Evolutionary conservation across 306 rosid genomes (phyloP), one percentile per base, ranked within the genome.

Genomic region (Lathyrus oleraceus): DNA sequence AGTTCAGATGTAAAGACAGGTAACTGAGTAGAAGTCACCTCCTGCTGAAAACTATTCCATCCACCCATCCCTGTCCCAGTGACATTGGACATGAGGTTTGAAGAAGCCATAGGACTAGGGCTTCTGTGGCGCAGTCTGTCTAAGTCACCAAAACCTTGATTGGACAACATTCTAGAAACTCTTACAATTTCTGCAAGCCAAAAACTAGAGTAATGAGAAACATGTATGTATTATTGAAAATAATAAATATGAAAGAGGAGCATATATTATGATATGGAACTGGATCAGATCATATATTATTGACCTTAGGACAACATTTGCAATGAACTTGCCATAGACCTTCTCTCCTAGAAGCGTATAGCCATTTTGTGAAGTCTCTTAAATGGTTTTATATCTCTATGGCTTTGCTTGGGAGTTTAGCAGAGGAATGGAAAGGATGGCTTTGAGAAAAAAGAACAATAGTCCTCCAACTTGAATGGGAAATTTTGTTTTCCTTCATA

Each of bases 71-170:
- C 96, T 39, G 97, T 35, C 23, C 88, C 91, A 16, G 81, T 71
- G 59, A 91, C 96, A 84, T 85, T 94, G 57, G 99, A 84, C 61
- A 90, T 87, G 69, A 90, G 88, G 61, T 79, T 88, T 73, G 97
- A 87, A 83, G 98, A 94, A 79, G 97, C 90, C 99, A 94, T 94
- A 30, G 99, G 99, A 81, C 99, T 94, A 48, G 99, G 97, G 78
- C 99, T 94, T 87, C 99, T 85, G 74, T 94, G 96, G 77, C 95
- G 89, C 70, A 94, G 84, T 77, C 99, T 87, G 67, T 94, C 99
- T 38, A 94, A 91, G 86, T 94, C 99, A 2, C 99, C 87, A 74
- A 91, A 88, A 81, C 96, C 92, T 85, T 88, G 99, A 83, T 87
- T 94, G 85, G 99, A 91, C 92, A 91, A 80, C 95, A 88, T 88